Evolutionary conservation across 1,284 basidiomycete species (phyloP), one percentile per base, ranked within the genome.

Genomic region (Leccinum angustisporum): DNA sequence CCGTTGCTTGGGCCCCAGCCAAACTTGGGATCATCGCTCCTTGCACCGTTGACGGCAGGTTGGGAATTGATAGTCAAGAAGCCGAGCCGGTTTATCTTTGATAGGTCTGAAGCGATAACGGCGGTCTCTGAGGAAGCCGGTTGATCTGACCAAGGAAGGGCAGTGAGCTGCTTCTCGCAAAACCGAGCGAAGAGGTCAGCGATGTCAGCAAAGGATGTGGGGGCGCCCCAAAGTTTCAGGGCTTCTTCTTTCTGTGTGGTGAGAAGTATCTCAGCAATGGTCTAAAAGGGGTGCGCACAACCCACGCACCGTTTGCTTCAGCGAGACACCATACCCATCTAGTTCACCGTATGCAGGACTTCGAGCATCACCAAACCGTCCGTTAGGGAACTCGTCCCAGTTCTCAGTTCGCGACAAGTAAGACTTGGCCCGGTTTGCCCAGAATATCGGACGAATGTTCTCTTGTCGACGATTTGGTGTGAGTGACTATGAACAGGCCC

Each of bases 341-440:
- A 98, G 81, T 77, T 99, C 97, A 71, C 97, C 97, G 70, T 97
- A 99, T 2, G 97, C 97, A 25, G 97, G 97, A 82, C 91, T 94
- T 63, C 97, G 86, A 13, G 96, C 91, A 77, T 99, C 97, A 69
- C 97, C 97, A 73, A 97, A 99, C 66, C 97, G 92, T 67, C 97
- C 97, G 76, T 99, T 99, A 54, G 97, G 97, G 76, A 97, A 99
- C 77, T 99, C 97, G 76, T 99, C 97, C 97, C 97, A 99, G 72
- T 95, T 92, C 74, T 94, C 92, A 25, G 94, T 97, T 57, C 95
- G 89, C 14, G 92, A 92, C 50, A 97, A 81, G 75, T 97, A 97
- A 4, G 94, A 97, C 72, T 94, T 90, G 53, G 93, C 86, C 51
- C 95, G 84, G 78, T 98, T 97, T 21, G 94, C 93, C 94, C 93